phyloP scores from a whole-genome alignment of 768 basidiomycete species.

The Lentinula aciculospora region DNA sequence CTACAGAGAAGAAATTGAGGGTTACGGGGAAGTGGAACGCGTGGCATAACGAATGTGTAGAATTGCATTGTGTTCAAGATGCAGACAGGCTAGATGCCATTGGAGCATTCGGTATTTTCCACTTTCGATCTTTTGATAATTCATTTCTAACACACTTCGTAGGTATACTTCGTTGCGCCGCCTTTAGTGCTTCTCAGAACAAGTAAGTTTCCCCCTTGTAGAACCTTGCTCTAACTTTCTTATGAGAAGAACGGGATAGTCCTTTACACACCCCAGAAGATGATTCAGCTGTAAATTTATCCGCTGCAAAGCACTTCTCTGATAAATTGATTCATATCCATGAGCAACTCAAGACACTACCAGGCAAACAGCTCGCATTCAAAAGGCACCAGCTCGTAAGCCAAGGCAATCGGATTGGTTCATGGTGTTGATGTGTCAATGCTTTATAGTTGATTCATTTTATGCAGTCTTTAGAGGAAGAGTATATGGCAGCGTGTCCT shows the following conservation, averaged over 20 bases:
- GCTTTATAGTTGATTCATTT: conserved; percentile 56
- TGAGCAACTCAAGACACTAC: conserved; percentile 70
- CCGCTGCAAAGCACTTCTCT: conserved; percentile 78
- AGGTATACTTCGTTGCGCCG: conserved; percentile 68
- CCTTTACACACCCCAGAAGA: conserved; percentile 42
- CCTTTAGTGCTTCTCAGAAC: conserved; percentile 53
- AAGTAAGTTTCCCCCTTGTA: conserved; percentile 22
- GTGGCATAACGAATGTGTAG: conserved; percentile 69
- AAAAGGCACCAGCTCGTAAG: conserved; percentile 69
- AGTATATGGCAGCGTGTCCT: conserved; percentile 26
- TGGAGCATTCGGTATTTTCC: conserved; percentile 65
- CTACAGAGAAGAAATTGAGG: conserved; percentile 68
- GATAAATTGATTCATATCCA: conserved; percentile 79
- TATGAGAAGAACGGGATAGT: conserved; percentile 16
- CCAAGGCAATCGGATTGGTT: conserved; percentile 2
- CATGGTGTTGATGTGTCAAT: not conserved
- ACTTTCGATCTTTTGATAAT: conserved; percentile 22
- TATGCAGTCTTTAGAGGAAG: conserved; percentile 50
- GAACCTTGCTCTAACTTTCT: not conserved
- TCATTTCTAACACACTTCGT: not conserved
- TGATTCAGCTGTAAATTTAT: conserved; percentile 35
- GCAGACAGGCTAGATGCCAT: conserved; percentile 78
- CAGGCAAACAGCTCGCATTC: conserved; percentile 61
- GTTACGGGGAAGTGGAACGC: conserved; percentile 47
- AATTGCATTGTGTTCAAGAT: conserved; percentile 80